A percentile compares a stretch with the other conserved stretches of the same genome.
phyloP scores from a whole-genome alignment of 257 asterid genomes.

The Plantago elongata region DNA sequence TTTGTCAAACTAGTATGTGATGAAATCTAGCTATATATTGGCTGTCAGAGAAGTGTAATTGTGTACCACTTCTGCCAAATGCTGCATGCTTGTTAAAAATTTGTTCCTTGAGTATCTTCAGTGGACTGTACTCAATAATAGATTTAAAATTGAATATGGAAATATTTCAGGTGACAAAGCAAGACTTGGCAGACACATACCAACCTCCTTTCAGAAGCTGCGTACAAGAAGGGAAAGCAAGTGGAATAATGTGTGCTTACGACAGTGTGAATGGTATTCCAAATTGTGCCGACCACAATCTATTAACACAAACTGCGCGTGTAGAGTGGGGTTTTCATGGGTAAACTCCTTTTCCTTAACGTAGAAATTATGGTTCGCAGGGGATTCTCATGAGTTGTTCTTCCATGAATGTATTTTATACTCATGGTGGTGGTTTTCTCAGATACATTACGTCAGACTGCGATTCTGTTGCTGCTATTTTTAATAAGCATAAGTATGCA shows the following conservation, averaged over 20 bases:
- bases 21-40: too few relatives aligned
- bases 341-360: slow-evolving; percentile 22
- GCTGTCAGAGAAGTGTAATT: too few relatives aligned
- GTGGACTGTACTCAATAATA: too few relatives aligned
- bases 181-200: slow-evolving; percentile 84
- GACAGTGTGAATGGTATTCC: slow-evolving; percentile 81
- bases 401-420: too few relatives aligned
- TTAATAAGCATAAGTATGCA: slow-evolving; percentile 45
- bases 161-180: slow-evolving; percentile 49
- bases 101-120: too few relatives aligned
- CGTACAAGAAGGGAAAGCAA: slow-evolving; percentile 61
- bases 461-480: slow-evolving; percentile 57
- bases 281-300: slow-evolving; percentile 66
- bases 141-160: too few relatives aligned
- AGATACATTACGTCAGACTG: slow-evolving; percentile 89
- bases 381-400: not conserved
- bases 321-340: slow-evolving; percentile 69
- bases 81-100: too few relatives aligned
- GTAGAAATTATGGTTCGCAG: not conserved
- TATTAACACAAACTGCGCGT: slow-evolving; percentile 64
- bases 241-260: slow-evolving; percentile 92
- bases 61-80: too few relatives aligned
- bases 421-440: slow-evolving; percentile 1
- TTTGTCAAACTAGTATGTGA: not conserved
- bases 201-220: slow-evolving; percentile 82